Base-by-base conservation (phyloP, 176 grass and related monocot genomes). In the Ananas comosus region DNA sequence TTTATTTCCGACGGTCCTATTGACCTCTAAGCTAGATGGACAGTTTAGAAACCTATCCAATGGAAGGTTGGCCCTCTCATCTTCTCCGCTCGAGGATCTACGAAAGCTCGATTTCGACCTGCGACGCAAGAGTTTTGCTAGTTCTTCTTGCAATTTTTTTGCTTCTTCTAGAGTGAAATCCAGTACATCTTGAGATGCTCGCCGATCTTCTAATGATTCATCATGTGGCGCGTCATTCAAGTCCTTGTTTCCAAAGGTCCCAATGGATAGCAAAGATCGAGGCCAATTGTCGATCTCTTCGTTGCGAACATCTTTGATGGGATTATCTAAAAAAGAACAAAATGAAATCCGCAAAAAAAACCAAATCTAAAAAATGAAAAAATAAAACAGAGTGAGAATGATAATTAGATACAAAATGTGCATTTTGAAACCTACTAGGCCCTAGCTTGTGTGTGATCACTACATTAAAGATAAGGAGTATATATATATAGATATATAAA, bases 11-110 rank as follows among this genome's bases (percentile, higher is more conserved):
- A 25, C 57, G 1, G 64, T 79, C 78, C 86, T 79, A 51, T 92
- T 86, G 11, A 92, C 83, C 82, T 96, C 88, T 13, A 91, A 88
- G 85, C 86, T 92, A 7, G 92, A 96, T 10, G 92, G 88, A 65
- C 86, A 96, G 59, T 96, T 96, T 17, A 92, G 72, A 68, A 96
- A 96, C 72, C 71, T 80, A 57, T 96, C 82, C 42, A 96, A 74
- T 22, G 92, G 92, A 17, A 94, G 77, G 59, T 64, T 85, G 28
- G 51, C 78, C 64, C 51, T 65, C 68, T 72, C 67, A 0, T 72
- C 66, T 69, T 81, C 12, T 42, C 67, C 1, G 63, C 8, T 58
- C 19, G 70, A 4, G 64, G 71, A 53, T 71, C 12, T 61, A 22
- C 21, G 56, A 61, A 24, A 49, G 74, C 79, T 63, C 16, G 76